Conservation (phyloP, 2,329 filamentous ascomycete genomes). For the Aspergillus candidus region DNA sequence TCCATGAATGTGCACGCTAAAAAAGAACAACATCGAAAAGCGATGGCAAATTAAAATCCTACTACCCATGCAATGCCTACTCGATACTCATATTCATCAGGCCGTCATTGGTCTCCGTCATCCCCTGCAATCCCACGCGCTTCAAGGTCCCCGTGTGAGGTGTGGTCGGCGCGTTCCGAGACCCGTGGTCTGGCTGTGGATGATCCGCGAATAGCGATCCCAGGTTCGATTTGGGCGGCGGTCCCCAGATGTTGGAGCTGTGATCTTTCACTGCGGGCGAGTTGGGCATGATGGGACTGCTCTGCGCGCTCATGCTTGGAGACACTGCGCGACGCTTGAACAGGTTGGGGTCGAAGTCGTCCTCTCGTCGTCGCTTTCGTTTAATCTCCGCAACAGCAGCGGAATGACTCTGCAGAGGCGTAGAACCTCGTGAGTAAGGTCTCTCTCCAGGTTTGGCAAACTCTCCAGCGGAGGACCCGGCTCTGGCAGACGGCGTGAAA, state of each 20-base stretch:
- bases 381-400: constrained; percentile 67
- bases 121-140: constrained; percentile 77
- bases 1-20: background rate
- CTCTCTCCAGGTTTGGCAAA: constrained; percentile 30
- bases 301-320: constrained; percentile 83
- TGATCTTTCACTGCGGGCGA: constrained; percentile 70
- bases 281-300: constrained; percentile 75
- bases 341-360: constrained; percentile 79
- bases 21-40: background rate
- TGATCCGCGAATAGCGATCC: constrained; percentile 46
- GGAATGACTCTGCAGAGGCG: constrained; percentile 34
- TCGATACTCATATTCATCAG: constrained; percentile 98
- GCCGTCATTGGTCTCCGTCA: constrained; percentile 92
- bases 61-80: constrained; percentile 36
- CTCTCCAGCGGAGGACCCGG: constrained; percentile 20
- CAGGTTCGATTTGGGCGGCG: constrained; percentile 55
- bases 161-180: constrained; percentile 47
- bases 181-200: constrained; percentile 45
- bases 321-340: constrained; percentile 91
- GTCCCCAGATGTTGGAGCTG: constrained; percentile 59
- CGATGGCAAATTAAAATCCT: background rate
- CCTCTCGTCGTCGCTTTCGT: constrained; percentile 75
- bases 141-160: constrained; percentile 43
- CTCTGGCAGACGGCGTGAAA: constrained; percentile 32
- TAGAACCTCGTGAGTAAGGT: constrained; percentile 35